These are phyloP conservation scores for Cenchrus americanus DNA, from an alignment of 176 grass and related monocot species.

Conservation along the genomic window DNA sequence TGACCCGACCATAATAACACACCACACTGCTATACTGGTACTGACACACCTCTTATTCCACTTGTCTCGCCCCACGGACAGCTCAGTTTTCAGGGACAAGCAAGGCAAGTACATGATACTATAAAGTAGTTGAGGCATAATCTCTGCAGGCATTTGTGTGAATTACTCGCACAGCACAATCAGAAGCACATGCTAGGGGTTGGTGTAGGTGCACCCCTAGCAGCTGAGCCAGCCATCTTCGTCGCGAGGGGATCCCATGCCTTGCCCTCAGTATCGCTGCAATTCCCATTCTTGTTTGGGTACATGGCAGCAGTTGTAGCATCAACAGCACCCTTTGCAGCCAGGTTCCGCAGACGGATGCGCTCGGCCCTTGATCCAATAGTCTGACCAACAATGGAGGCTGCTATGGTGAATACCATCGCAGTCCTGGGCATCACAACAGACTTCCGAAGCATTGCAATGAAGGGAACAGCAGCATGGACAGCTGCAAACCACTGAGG, in stretches of 20 bases:
- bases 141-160: neutral
- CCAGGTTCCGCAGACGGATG: conserved; percentile 57
- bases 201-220: conserved; percentile 27
- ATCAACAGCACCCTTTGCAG: conserved; percentile 13
- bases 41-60: conserved; percentile 48
- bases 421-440: conserved; percentile 88
- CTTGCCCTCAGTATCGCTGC: conserved; percentile 46
- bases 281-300: conserved; percentile 47
- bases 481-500: conserved; percentile 89
- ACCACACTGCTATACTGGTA: neutral
- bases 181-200: conserved; percentile 64
- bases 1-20: neutral
- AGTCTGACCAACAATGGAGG: conserved; percentile 91
- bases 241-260: conserved; percentile 63
- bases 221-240: conserved; percentile 35
- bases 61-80: neutral
- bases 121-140: neutral
- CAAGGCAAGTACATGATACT: conserved; percentile 45
- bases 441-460: conserved; percentile 93
- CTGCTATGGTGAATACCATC: conserved; percentile 90
- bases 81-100: neutral
- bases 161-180: conserved; percentile 3
- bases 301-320: conserved; percentile 19
- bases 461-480: conserved; percentile 84
- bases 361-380: conserved; percentile 87